Base-by-base conservation (phyloP, 345 rosid genomes). In the Punica granatum region DNA sequence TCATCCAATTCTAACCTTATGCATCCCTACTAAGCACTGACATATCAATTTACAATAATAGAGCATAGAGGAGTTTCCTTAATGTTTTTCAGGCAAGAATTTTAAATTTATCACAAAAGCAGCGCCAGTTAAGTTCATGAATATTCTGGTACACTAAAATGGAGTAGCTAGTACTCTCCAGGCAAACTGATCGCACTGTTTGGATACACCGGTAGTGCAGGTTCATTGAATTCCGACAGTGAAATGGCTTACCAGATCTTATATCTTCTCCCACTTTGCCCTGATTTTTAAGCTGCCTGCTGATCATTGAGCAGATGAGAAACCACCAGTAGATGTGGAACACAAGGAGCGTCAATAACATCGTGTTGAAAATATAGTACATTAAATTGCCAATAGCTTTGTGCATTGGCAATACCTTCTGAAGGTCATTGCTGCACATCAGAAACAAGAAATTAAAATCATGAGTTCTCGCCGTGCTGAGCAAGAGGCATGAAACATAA, bases 311-410 rank as follows among this genome's bases (percentile, higher is more conserved):
- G 70, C 78, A 89, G 62, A 95, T 95, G 68, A 95, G 93, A 78
- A 76, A 65, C 99, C 98, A 95, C 99, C 99, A 95, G 77, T 95
- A 95, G 60, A 92, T 74, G 77, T 95, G 99, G 88, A 92, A 95
- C 34, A 87, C 89, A 67, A 95, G 84, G 66, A 95, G 78, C 82
- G 65, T 89, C 81, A 95, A 78, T 74, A 95, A 70, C 98, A 92
- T 72, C 32, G 97, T 88, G 79, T 95, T 95, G 85, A 86, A 88
- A 46, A 79, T 75, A 72, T 94, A 94, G 83, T 89, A 94, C 72
- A 85, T 16, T 35, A 70, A 51, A 15, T 43, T 78, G 72, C 62
- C 67, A 62, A 77, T 77, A 65, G 60, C 39, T 72, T 81, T 67
- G 31, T 83, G 76, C 70, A 88, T 81, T 70, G 90, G 77, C 86